phyloP scores from a whole-genome alignment of 768 basidiomycete species.

The Serpula lacrymans region DNA sequence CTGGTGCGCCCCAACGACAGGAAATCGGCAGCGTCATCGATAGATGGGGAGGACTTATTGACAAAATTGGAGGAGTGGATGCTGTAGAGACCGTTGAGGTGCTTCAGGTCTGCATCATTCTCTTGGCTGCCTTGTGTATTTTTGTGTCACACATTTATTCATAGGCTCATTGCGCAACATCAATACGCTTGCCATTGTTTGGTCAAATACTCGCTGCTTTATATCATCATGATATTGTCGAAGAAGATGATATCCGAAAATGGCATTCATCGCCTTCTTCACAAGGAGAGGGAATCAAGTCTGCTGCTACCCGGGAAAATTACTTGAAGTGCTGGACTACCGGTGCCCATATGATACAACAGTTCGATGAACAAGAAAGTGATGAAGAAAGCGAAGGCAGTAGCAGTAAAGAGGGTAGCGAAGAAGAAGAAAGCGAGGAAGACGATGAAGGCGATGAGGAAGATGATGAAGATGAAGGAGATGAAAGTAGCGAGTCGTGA shows the following conservation, averaged over 20 bases:
- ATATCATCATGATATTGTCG: slow-evolving; percentile 90
- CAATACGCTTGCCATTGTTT: slow-evolving; percentile 67
- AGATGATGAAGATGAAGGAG: slow-evolving; percentile 26
- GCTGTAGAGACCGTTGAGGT: slow-evolving; percentile 74
- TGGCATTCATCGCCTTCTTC: slow-evolving; percentile 71
- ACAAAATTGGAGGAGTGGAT: slow-evolving; percentile 80
- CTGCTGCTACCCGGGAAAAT: slow-evolving; percentile 45
- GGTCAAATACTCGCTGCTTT: slow-evolving; percentile 81
- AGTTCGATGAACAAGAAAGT: slow-evolving; percentile 77
- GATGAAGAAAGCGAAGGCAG: slow-evolving; percentile 32
- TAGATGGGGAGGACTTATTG: slow-evolving; percentile 83
- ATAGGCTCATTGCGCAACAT: slow-evolving; percentile 65
- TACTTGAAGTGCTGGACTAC: slow-evolving; percentile 67
- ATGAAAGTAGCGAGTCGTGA: slow-evolving; percentile 27
- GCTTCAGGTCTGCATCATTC: slow-evolving; percentile 58
- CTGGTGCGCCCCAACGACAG: slow-evolving; percentile 55
- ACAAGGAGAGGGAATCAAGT: slow-evolving; percentile 46
- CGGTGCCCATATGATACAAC: slow-evolving; percentile 72
- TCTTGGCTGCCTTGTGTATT: slow-evolving; percentile 4
- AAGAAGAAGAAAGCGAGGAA: slow-evolving; percentile 19
- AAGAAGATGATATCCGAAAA: slow-evolving; percentile 83
- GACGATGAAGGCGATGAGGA: slow-evolving; percentile 23
- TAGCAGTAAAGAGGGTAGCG: slow-evolving; percentile 18
- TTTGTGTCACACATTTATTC: not conserved
- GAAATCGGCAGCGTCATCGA: slow-evolving; percentile 61